These are phyloP conservation scores for Cercospora citrullina DNA, from an alignment of 2,329 filamentous ascomycete genomes.

Conservation along the genomic window DNA sequence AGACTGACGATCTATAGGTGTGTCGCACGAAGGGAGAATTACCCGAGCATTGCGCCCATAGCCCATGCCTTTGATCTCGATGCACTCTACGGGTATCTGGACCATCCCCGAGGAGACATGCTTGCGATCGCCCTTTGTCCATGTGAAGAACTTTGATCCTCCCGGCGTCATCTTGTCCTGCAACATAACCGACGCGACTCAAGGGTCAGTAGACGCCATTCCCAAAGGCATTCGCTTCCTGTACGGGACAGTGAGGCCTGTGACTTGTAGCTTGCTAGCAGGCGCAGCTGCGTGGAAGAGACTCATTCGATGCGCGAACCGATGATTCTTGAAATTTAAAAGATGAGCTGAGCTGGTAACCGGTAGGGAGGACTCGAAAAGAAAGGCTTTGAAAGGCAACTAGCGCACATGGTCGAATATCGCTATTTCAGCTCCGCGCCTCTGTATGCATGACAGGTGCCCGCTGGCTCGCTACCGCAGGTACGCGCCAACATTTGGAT, in stretches of 20 bases:
- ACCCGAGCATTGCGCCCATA: conserved; percentile 27
- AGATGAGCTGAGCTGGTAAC: background rate
- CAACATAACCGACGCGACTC: background rate
- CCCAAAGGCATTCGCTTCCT: background rate
- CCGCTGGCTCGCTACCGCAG: background rate
- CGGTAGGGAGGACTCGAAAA: background rate
- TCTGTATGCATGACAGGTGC: background rate
- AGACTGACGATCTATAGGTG: background rate
- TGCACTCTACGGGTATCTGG: conserved; percentile 39
- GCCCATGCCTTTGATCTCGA: conserved; percentile 34
- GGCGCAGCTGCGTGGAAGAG: background rate
- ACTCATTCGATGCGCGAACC: background rate
- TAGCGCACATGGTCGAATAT: background rate
- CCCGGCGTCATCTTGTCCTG: background rate
- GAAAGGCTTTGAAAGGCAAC: background rate
- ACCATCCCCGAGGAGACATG: conserved; percentile 42
- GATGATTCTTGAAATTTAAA: background rate
- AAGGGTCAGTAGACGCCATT: background rate
- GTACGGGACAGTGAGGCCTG: background rate
- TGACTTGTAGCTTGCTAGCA: background rate
- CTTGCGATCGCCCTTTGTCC: conserved; percentile 45
- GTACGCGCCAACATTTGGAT: conserved; percentile 7
- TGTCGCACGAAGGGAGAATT: background rate
- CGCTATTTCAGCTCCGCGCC: background rate
- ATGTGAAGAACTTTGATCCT: conserved; percentile 44